Evolutionary conservation across 768 basidiomycete species (phyloP).

Genomic region (Exsudoporus frostii): DNA sequence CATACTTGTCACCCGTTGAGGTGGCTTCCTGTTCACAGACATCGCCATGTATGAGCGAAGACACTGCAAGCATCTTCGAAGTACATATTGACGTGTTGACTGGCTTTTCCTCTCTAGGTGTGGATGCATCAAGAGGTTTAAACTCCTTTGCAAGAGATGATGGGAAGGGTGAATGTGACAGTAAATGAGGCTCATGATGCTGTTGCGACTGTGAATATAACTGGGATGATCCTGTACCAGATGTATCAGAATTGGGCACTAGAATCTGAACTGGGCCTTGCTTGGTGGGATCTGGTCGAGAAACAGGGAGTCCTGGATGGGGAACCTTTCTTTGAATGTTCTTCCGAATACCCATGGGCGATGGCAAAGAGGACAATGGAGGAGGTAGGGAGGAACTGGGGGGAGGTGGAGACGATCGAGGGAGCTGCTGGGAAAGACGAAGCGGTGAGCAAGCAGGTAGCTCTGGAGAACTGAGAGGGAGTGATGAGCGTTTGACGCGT

Average conservation of each 20-base stretch:
- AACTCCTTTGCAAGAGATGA: conserved; percentile 23
- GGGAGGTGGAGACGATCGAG: conserved; percentile 11
- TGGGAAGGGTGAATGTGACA: conserved; percentile 11
- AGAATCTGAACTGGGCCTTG: conserved; percentile 43
- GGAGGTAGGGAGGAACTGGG: conserved; percentile 12
- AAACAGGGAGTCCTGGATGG: conserved; percentile 36
- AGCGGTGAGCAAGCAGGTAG: neutral
- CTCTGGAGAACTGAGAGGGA: conserved; percentile 9
- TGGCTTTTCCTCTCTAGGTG: conserved; percentile 6
- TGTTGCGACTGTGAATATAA: conserved; percentile 34
- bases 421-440: conserved; percentile 1
- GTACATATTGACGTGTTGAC: neutral
- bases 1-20: neutral
- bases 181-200: conserved; percentile 18
- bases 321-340: conserved; percentile 45
- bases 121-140: conserved; percentile 19
- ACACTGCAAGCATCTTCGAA: conserved; percentile 6
- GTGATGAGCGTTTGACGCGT: conserved; percentile 9
- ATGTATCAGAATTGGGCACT: conserved; percentile 56
- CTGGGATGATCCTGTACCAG: conserved; percentile 36
- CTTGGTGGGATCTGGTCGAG: conserved; percentile 28
- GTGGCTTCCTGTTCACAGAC: neutral
- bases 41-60: neutral
- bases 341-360: conserved; percentile 16
- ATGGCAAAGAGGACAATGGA: conserved; percentile 5